These are phyloP conservation scores for Xylariaceae sp. DNA, from an alignment of 2,329 filamentous ascomycete genomes.

Conservation along the genomic window DNA sequence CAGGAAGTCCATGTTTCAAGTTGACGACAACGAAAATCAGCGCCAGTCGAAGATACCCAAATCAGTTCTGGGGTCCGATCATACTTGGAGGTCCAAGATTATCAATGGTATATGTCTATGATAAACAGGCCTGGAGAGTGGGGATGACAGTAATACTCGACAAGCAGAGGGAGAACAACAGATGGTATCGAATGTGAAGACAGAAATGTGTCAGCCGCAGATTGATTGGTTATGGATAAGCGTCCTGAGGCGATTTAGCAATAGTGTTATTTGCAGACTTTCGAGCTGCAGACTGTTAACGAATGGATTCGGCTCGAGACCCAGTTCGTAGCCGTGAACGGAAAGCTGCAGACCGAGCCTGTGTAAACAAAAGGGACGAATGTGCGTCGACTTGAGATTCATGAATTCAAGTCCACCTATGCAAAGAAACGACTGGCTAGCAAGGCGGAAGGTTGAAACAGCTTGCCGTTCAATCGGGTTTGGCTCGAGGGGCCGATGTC, in stretches of 20 bases:
- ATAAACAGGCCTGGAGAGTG: too few species aligned
- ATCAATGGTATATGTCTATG: too few species aligned
- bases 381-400: background rate
- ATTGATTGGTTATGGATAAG: constrained; percentile 11
- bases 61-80: too few species aligned
- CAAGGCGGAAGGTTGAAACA: background rate
- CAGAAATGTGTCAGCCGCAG: background rate
- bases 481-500: background rate
- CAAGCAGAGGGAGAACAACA: too few species aligned
- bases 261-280: constrained; percentile 19
- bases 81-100: too few species aligned
- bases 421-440: constrained; percentile 1
- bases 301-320: constrained; percentile 19
- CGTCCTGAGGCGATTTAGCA: constrained; percentile 8
- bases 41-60: too few species aligned
- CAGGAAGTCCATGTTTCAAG: constrained; percentile 22
- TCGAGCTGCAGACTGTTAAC: constrained; percentile 13
- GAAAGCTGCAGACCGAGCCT: constrained; percentile 15
- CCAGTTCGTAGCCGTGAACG: constrained; percentile 1
- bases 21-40: constrained; percentile 7
- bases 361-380: background rate
- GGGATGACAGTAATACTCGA: too few species aligned
- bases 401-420: background rate
- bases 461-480: background rate
- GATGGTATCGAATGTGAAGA: too few species aligned